Percentiles rank a stretch among this genome's conserved stretches.
Conservation (phyloP, 768 basidiomycete genomes). For the Ramaria sp. region DNA sequence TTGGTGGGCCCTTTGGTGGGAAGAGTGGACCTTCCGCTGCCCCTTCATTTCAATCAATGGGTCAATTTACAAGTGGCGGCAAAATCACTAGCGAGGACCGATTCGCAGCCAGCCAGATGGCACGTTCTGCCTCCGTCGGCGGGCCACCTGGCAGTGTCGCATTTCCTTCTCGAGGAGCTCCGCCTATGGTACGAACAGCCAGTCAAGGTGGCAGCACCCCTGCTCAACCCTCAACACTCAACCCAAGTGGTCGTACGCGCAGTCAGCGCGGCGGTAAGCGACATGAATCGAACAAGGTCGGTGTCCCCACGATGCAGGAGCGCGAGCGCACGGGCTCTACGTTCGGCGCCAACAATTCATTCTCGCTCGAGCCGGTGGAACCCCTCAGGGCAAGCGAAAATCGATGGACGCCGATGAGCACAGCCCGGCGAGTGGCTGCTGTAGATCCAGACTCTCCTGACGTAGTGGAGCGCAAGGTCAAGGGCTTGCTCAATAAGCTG, state of each 20-base stretch:
- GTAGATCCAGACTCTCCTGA: constrained; percentile 66
- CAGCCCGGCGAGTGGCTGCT: constrained; percentile 30
- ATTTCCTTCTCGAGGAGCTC: constrained; percentile 37
- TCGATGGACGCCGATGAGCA: constrained; percentile 57
- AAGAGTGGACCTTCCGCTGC: constrained; percentile 10
- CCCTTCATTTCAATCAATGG: constrained; percentile 45
- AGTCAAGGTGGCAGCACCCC: constrained; percentile 31
- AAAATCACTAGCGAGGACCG: constrained; percentile 68
- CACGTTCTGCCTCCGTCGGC: constrained; percentile 48
- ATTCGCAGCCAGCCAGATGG: constrained; percentile 34
- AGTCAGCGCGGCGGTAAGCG: constrained; percentile 81
- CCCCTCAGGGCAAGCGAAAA: constrained; percentile 75
- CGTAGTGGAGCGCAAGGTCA: constrained; percentile 88
- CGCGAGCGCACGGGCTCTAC: constrained; percentile 21
- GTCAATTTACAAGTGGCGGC: constrained; percentile 42
- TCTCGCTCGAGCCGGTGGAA: constrained; percentile 47
- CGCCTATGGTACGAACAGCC: constrained; percentile 51
- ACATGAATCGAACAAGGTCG: constrained; percentile 39
- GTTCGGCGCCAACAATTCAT: constrained; percentile 19
- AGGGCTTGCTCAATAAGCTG: constrained; percentile 84
- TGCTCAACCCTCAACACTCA: constrained; percentile 1
- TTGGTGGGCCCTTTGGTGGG: constrained; percentile 13
- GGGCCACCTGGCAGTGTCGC: constrained; percentile 35
- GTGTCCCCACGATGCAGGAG: constrained; percentile 18
- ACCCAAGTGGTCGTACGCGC: constrained; percentile 54